Conservation (phyloP, 257 asterid genomes). For the Ilex aquifolium region DNA sequence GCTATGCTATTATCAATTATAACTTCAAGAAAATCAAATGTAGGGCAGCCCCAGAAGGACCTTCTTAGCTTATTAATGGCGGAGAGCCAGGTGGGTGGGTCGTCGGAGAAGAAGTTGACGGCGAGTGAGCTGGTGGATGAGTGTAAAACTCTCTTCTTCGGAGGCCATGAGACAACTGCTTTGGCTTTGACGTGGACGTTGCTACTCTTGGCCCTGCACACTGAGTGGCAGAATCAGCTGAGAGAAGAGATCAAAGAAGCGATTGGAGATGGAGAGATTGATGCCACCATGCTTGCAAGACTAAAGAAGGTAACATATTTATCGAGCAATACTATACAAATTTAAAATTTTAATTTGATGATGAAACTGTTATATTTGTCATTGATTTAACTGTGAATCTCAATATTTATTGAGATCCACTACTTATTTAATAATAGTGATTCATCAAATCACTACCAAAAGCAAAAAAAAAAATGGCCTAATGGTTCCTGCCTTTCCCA, state of each 20-base stretch:
- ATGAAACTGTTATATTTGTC: no score
- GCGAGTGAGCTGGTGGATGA: slow-evolving; percentile 73
- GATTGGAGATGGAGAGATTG: slow-evolving; percentile 43
- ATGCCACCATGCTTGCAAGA: slow-evolving; percentile 48
- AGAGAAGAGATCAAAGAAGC: slow-evolving; percentile 65
- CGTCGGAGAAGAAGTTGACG: slow-evolving; percentile 30
- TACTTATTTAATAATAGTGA: no score
- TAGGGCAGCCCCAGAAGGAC: slow-evolving; percentile 28
- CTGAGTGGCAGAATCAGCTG: slow-evolving; percentile 60
- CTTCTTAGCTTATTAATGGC: slow-evolving; percentile 56
- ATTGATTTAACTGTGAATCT: no score
- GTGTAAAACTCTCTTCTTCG: slow-evolving; percentile 92
- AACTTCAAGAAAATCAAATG: slow-evolving; percentile 12
- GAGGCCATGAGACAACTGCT: slow-evolving; percentile 88
- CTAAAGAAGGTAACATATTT: slow-evolving; percentile 57
- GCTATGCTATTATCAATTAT: slow-evolving; percentile 45
- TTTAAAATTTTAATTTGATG: no score
- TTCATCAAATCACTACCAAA: neutral
- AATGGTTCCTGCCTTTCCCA: no score
- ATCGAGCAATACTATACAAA: no score
- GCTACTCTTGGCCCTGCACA: slow-evolving; percentile 59
- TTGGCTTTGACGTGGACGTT: slow-evolving; percentile 78
- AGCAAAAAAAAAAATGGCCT: no score
- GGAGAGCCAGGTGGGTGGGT: slow-evolving; percentile 28
- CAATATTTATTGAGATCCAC: no score